Base-by-base conservation (phyloP, 768 basidiomycete species). In the Grammothele lineata region DNA sequence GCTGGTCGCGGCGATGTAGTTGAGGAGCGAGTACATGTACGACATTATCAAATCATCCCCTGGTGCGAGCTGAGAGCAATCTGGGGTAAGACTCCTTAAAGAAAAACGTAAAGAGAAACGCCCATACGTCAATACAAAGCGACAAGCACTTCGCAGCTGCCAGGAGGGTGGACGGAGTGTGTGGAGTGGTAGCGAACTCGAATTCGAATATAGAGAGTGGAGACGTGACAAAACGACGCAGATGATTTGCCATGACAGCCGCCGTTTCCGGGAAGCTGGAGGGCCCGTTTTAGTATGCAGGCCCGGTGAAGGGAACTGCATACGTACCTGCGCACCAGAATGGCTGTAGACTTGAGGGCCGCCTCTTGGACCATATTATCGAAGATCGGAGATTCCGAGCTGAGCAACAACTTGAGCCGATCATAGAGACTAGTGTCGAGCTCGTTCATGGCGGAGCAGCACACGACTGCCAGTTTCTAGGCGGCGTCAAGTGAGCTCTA, bases 1-100 rank as follows among this genome's bases (percentile, higher is more conserved):
- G 70, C 83, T 85, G 2, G 90, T 83, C 3, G 87, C 82, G 1
- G 89, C 82, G 49, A 97, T 85, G 63, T 89, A 87, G 62, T 98
- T 97, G 50, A 98, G 75, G 11, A 98, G 77, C 4, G 95, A 96
- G 64, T 98, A 97, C 83, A 97, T 87, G 56, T 93, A 91, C 3
- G 94, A 97, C 79, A 93, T 85, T 61, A 89, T 77, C 30, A 92
- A 76, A 60, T 93, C 92, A 54, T 92, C 88, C 35, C 88, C 89
- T 14, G 88, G 85, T 14, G 88, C 83, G 32, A 91, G 71, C 90
- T 92, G 42, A 51, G 40, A 19, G n/a, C n/a, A n/a, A n/a, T n/a
- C n/a, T n/a, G n/a, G n/a, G n/a, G n/a, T n/a, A n/a, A n/a, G n/a
- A n/a, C n/a, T n/a, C n/a, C n/a, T n/a, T n/a, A n/a, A n/a, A n/a